These are phyloP conservation scores for Anthoceros angustus DNA, from an alignment of 225 moss, liverwort and hornwort genomes.

Conservation along the genomic window DNA sequence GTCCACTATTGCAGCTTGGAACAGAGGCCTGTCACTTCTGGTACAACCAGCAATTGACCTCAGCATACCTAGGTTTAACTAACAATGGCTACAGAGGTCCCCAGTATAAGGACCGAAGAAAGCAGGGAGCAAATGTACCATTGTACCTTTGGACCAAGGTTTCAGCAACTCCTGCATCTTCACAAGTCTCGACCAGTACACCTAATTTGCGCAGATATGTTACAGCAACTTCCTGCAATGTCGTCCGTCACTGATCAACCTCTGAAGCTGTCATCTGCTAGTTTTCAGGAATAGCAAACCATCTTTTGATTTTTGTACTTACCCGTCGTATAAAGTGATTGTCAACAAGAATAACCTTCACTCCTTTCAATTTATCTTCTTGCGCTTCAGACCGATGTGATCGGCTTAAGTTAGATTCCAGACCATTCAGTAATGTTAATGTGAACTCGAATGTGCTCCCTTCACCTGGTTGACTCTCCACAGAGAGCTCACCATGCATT, in stretches of 20 bases:
- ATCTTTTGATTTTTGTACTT: neutral
- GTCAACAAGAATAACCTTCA: constrained; percentile 42
- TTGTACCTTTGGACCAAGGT: constrained; percentile 32
- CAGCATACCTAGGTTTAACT: neutral
- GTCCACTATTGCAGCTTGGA: constrained; percentile 44
- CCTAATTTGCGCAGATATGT: constrained; percentile 45
- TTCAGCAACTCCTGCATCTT: constrained; percentile 27
- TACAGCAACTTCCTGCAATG: constrained; percentile 44
- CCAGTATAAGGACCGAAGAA: neutral
- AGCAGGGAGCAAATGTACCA: constrained; percentile 16
- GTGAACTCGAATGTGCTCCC: constrained; percentile 66
- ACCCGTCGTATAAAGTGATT: constrained; percentile 65
- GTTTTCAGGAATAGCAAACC: neutral
- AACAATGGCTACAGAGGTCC: neutral
- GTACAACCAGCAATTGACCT: constrained; percentile 9
- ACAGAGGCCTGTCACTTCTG: constrained; percentile 16
- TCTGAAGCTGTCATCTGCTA: neutral
- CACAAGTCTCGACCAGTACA: constrained; percentile 30
- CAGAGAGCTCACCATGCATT: constrained; percentile 48
- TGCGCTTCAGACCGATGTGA: constrained; percentile 10
- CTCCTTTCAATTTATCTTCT: constrained; percentile 36
- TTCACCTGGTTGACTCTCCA: constrained; percentile 30
- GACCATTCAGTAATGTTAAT: constrained; percentile 18
- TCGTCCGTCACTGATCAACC: constrained; percentile 4
- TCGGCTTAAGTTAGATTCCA: constrained; percentile 9